Conservation (phyloP, 441 rosid species). For the Geranium incanum region DNA sequence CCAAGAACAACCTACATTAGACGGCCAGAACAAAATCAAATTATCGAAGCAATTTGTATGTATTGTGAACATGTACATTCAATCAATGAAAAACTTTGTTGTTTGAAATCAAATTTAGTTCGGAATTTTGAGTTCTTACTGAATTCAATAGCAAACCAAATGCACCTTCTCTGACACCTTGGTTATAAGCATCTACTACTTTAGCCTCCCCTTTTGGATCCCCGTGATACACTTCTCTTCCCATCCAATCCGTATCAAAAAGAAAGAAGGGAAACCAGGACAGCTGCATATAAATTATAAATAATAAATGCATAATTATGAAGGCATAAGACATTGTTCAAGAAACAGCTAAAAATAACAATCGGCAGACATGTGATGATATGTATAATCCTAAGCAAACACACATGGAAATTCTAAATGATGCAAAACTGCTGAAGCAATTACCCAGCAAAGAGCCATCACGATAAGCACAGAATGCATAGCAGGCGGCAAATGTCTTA, state of each 20-base stretch:
- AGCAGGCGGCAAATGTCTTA: constrained; percentile 84
- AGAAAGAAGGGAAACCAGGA: constrained; percentile 98
- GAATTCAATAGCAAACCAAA: constrained; percentile 98
- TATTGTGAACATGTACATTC: not conserved
- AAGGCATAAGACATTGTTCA: constrained; percentile 13
- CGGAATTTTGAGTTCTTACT: constrained; percentile 60
- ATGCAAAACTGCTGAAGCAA: constrained; percentile 21
- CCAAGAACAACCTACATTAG: constrained; percentile 76
- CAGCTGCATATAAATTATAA: constrained; percentile 47
- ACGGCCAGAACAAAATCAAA: constrained; percentile 8
- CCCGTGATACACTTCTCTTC: constrained; percentile 93
- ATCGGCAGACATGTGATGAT: not conserved
- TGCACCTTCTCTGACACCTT: constrained; percentile 97
- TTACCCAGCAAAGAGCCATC: constrained; percentile 95
- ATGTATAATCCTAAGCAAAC: not conserved
- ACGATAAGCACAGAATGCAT: constrained; percentile 88
- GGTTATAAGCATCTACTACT: constrained; percentile 54
- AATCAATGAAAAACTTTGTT: not conserved
- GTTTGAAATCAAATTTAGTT: not conserved
- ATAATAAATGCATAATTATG: constrained; percentile 9
- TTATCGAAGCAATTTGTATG: not conserved
- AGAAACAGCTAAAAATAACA: constrained; percentile 8
- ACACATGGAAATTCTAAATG: not conserved
- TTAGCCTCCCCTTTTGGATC: constrained; percentile 62
- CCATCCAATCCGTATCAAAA: constrained; percentile 99